Conservation (phyloP, 2,329 filamentous ascomycete genomes). For the Myriosclerotinia scirpicola region DNA sequence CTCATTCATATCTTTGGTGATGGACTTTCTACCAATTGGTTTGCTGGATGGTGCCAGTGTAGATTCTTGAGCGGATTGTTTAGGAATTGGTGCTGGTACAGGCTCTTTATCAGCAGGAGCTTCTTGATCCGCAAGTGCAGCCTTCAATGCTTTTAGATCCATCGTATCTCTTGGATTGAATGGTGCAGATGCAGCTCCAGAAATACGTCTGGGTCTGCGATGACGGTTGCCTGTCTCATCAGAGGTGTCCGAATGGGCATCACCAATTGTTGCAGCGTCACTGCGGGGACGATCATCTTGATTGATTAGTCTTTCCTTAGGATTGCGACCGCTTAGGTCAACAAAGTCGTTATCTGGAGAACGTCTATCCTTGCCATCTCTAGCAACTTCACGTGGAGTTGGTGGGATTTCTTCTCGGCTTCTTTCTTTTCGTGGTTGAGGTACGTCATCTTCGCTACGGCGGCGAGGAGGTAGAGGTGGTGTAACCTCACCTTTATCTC, state of each 20-base stretch:
- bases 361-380: conserved; percentile 23
- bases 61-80: conserved; percentile 24
- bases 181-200: conserved; percentile 29
- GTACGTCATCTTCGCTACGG: conserved; percentile 17
- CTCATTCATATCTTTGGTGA: conserved; percentile 33
- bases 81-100: conserved; percentile 5
- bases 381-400: conserved; percentile 10
- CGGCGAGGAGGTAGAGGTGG: conserved; percentile 18
- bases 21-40: conserved; percentile 29
- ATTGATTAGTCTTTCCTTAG: conserved; percentile 49
- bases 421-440: conserved; percentile 6
- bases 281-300: conserved; percentile 35
- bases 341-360: conserved; percentile 27
- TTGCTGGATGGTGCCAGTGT: conserved; percentile 19
- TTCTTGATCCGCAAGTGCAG: conserved; percentile 37
- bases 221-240: conserved; percentile 31
- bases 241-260: conserved; percentile 34
- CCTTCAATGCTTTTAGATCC: conserved; percentile 40
- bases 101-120: conserved; percentile 28
- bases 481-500: conserved; percentile 29
- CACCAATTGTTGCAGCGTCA: conserved; percentile 26
- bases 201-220: conserved; percentile 29
- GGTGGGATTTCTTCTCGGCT: conserved; percentile 14
- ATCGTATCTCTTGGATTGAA: conserved; percentile 42
- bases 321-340: conserved; percentile 42